Base-by-base conservation (phyloP, 1,284 basidiomycete genomes). In the Peniophora sp. region DNA sequence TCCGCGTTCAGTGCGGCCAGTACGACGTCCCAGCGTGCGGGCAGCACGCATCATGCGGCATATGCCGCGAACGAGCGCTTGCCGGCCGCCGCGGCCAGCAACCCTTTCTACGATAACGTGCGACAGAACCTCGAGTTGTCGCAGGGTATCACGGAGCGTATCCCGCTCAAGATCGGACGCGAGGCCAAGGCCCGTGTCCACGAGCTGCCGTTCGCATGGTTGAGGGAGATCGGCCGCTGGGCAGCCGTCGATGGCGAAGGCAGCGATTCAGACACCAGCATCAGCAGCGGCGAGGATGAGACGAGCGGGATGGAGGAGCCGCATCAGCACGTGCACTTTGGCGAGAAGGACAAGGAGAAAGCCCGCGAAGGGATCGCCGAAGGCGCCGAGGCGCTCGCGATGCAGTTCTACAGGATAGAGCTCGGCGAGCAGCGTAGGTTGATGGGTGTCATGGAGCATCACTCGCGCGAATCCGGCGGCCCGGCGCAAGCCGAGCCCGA, bases 31-130 rank as follows among this genome's bases (percentile, higher is more conserved):
- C 54, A 48, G 32, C 52, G 47, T 49, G 54, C 15, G 5, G 37
- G 18, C n/a, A n/a, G 37, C 8, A n/a, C 15, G 37, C 37, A 41
- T 20, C 37, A 41, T 20, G 18, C 15, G 6, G 15, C 37, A 8
- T 17, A 41, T n/a, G 37, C n/a, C 8, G 18, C n/a, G 5, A 20
- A 20, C 15, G 37, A 41, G 15, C 45, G 60, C 37, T 58, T 59
- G 24, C 54, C 51, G 51, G 23, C 51, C 62, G 65, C 43, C 79
- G 37, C 37, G 15, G 37, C 84, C 2, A 81, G 75, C 48, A 94
- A 93, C 63, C 92, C 92, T 3, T 95, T 95, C 69, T 95, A 94
- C 59, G 94, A 99, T 69, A 88, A 92, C 60, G 92, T 99, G 59
- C 87, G 96, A 27, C 96, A 99, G 67, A 97, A 98, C 62, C 68